Base-by-base conservation (phyloP, 208 protist species). In the Trichomonas vaginalis region DNA sequence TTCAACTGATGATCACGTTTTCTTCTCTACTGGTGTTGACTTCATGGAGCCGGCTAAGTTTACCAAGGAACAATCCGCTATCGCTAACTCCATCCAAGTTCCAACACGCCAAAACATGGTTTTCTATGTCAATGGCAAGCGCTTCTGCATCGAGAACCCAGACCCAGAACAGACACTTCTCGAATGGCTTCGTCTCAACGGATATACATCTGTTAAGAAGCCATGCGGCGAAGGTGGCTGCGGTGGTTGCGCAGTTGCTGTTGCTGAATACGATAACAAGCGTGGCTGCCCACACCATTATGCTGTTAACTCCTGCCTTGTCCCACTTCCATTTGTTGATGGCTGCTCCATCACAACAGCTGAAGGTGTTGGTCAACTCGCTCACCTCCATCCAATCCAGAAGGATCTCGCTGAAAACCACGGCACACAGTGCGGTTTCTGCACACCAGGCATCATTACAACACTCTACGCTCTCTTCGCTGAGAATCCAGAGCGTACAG, bases 371-470 rank as follows among this genome's bases (percentile, higher is more conserved):
- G 83, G 35, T 47, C 14, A 0, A 42, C 42, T 42, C 45, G 40
- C 2, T 35, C 88, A 79, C 48, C 23, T 96, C n/a, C 39, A 39
- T 37, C 61, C 45, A 23, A 95, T 96, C 56, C 97, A 98, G 62
- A 70, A 97, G 51, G 95, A 92, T 82, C 82, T 98, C 6, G 97
- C 97, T 8, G 70, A 96, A 0, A n/a, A 39, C 17, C 80, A 97
- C 79, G 97, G 96, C 45, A 97, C 96, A 40, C 98, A 98, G 95
- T 98, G 98, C 95, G 98, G 98, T 37, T 98, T 97, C 92, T 98
- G 98, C 96, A 98, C 97, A 9, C 97, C 98, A 35, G 98, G 98
- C 70, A 97, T 98, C 40, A 96, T 98, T 32, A 98, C 98, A 96
- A 92, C 62, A 61, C 37, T 98, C 35, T 98, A 98, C 95, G 48